Evolutionary conservation across 129 eudicot species (phyloP), one percentile per base, ranked within the genome.

Genomic region (Kitagawia praeruptora): DNA sequence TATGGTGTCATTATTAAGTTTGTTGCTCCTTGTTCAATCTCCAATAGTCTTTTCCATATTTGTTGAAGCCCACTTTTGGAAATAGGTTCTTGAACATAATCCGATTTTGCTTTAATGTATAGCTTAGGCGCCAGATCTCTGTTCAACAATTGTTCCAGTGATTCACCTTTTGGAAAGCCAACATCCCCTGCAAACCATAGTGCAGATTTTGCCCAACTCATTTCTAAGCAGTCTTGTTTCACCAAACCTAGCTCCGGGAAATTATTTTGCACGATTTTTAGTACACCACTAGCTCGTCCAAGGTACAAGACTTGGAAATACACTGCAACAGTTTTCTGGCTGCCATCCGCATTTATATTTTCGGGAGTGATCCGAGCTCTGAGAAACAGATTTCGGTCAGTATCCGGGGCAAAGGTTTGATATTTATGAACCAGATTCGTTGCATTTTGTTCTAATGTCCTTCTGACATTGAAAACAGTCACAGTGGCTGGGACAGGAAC

Each of bases 151-250:
- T 41, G 79, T 6, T 71, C 40, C 25, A 54, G 76, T 5, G 81
- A 70, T 2, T 80, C 77, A 0, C 75, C 75, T 1, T 40, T 45
- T 1, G 79, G 69, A 11, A 83, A 75, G 13, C 70, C 77, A 16
- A 75, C 54, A 40, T 28, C 25, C 41, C 74, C 70, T 8, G 77
- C 81, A 13, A 46, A 64, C 45, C 25, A 80, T 3, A 84, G 76
- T 2, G 73, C 53, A 7, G 86, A 80, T 39, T 84, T 71, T 37
- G 81, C 77, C 86, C 86, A 84, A 69, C 83, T 84, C 81, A 75
- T 75, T 71, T 84, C 86, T 3, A 18, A 8, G 69, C 75, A 80
- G 42, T 84, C 81, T 23, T 77, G 44, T 66, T 77, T 78, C 4
- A 28, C 41, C 15, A 82, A 6, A 39, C 78, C 51, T 25, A 82